These are phyloP conservation scores for Diplogelasinospora grovesii DNA, from an alignment of 495 filamentous ascomycete species.

Conservation along the genomic window DNA sequence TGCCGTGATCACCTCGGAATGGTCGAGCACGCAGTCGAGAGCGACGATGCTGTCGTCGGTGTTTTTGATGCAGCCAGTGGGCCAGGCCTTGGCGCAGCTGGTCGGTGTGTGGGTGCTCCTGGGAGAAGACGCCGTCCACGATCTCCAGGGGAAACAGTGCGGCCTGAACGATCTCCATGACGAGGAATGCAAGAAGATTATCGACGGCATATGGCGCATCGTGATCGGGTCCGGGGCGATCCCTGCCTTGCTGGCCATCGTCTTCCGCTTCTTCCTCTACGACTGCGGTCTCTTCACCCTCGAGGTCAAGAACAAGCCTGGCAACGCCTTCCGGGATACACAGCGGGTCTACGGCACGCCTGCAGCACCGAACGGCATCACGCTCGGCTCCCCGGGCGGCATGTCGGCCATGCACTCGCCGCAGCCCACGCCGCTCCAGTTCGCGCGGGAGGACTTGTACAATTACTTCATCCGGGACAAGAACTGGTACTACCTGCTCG, in stretches of 20 bases:
- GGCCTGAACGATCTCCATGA: slow-evolving; percentile 41
- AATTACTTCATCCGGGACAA: slow-evolving; percentile 27
- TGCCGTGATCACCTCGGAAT: slow-evolving; percentile 70
- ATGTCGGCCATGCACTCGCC: slow-evolving; percentile 10
- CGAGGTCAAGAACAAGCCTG: slow-evolving; percentile 59
- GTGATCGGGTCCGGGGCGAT: slow-evolving; percentile 69
- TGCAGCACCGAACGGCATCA: slow-evolving; percentile 55
- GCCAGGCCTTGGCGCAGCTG: slow-evolving; percentile 61
- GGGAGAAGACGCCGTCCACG: slow-evolving; percentile 58
- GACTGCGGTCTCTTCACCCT: slow-evolving; percentile 71
- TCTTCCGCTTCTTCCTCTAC: slow-evolving; percentile 72
- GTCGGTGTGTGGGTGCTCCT: slow-evolving; percentile 58
- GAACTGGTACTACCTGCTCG: slow-evolving; percentile 32
- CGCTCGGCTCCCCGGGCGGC: slow-evolving; percentile 55
- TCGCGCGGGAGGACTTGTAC: slow-evolving; percentile 22
- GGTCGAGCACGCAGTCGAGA: slow-evolving; percentile 62
- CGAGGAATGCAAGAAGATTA: slow-evolving; percentile 56
- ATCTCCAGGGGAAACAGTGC: slow-evolving; percentile 40
- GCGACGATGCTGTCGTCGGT: slow-evolving; percentile 74
- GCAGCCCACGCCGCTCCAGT: slow-evolving; percentile 22
- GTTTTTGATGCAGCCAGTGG: slow-evolving; percentile 74
- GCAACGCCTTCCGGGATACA: slow-evolving; percentile 56
- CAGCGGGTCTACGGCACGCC: slow-evolving; percentile 46
- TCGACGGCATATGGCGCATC: slow-evolving; percentile 74
- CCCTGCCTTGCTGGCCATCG: slow-evolving; percentile 62